Base-by-base conservation (phyloP, 805 yeast genomes). In the Sugiyamaella qingdaonensis region DNA sequence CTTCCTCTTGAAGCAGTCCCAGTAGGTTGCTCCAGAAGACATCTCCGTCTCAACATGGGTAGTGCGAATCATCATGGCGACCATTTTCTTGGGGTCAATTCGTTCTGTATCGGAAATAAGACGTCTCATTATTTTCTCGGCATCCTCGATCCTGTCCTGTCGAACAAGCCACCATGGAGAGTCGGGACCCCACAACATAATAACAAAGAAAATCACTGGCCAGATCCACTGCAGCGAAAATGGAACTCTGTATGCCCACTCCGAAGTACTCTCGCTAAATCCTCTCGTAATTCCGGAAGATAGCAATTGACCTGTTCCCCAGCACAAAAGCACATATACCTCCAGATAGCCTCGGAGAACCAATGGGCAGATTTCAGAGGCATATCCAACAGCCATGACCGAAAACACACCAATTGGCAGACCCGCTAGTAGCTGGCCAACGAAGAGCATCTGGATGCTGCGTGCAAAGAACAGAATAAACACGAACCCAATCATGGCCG, bases 191-290 rank as follows among this genome's bases (percentile, higher is more conserved):
- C 80, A 77, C 31, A 31, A 21, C 10, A 53, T 46, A 4, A 32
- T 42, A 2, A 77, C 61, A 29, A 73, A 58, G 27, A 80, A 62
- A 34, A 80, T 80, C 11, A 73, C 63, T 7, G 81, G 78, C 82
- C 82, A 81, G 4, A 72, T 65, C 85, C 85, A 81, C 65, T 81
- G 86, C 8, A 80, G 54, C 2, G 80, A 84, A 61, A 77, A 78
- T 10, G 85, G 84, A 41, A 79, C 68, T 51, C 74, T 68, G 64
- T 78, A 81, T 5, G 79, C 74, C 68, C 71, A 58, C 18, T 69
- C 61, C 27, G 66, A 51, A 5, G 51, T 53, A 13, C 47, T 33
- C 56, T 46, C 53, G 27, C 52, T 44, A 57, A 45, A 67, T 47
- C 69, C 78, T 58, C 69, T 72, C 58, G 73, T 66, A 24, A 81